A percentile compares a stretch with the other conserved stretches of the same genome.
Conservation (phyloP, 495 filamentous ascomycete species). For the Hypomontagnella submonticulosa region DNA sequence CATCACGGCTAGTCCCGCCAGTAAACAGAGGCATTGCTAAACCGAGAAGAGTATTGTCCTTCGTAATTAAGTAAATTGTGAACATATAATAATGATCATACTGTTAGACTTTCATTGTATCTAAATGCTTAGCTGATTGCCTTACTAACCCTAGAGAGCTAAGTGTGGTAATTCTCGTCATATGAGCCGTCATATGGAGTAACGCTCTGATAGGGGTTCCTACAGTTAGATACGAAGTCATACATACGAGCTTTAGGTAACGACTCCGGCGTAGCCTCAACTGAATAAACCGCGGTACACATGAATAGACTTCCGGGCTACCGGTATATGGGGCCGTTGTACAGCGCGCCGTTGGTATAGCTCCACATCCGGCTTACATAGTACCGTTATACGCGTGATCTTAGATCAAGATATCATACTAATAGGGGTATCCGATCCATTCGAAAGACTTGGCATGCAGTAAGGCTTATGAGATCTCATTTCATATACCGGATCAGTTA, state of each 20-base stretch:
- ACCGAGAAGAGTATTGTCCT: too few species aligned
- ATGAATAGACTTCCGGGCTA: slow-evolving; percentile 15
- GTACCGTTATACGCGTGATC: slow-evolving; percentile 1
- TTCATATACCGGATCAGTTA: neutral
- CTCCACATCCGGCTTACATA: slow-evolving; percentile 10
- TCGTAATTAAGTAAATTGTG: too few species aligned
- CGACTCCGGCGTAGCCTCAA: slow-evolving; percentile 9
- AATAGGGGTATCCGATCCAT: neutral
- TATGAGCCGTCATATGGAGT: too few species aligned
- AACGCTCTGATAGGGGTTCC: too few species aligned
- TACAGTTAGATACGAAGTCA: neutral
- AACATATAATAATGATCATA: too few species aligned
- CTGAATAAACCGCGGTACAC: slow-evolving; percentile 13
- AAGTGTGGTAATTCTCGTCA: too few species aligned
- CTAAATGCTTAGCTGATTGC: too few species aligned
- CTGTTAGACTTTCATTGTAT: too few species aligned
- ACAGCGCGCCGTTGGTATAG: slow-evolving; percentile 16
- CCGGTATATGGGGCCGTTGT: slow-evolving; percentile 39
- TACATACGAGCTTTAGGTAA: slow-evolving; percentile 9
- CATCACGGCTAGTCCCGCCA: too few species aligned
- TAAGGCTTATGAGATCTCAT: slow-evolving; percentile 1
- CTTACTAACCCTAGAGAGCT: too few species aligned
- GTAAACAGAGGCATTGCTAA: too few species aligned
- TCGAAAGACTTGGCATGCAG: slow-evolving; percentile 31
- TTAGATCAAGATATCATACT: slow-evolving; percentile 23